A percentile compares a stretch with the other conserved stretches of the same genome.
Evolutionary conservation across 169 alveolate genomes (phyloP).

Genomic region (Eimeria praecox): DNA sequence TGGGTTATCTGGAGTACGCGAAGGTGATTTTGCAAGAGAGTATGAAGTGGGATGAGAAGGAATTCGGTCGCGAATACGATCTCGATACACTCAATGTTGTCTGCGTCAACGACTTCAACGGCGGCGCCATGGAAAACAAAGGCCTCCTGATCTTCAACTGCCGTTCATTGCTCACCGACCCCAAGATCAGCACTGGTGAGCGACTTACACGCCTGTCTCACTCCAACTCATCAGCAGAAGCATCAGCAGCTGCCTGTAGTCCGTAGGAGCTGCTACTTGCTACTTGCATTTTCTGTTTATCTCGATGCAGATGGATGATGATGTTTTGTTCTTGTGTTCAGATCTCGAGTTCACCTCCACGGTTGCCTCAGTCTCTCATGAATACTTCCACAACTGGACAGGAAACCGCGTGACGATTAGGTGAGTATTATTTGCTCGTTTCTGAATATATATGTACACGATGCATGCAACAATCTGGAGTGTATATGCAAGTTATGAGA

Average conservation of each 20-base stretch:
- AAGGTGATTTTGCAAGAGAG: constrained; percentile 90
- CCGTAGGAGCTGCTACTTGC: too few species aligned
- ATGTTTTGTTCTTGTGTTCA: not conserved
- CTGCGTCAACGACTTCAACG: constrained; percentile 93
- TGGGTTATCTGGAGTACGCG: constrained; percentile 90
- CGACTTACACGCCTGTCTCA: not conserved
- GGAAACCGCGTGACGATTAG: constrained; percentile 94
- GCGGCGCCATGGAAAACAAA: constrained; percentile 96
- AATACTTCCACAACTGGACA: constrained; percentile 96
- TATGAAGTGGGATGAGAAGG: constrained; percentile 96
- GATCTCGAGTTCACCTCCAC: constrained; percentile 91
- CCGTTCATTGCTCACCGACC: constrained; percentile 91
- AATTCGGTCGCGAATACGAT: constrained; percentile 94
- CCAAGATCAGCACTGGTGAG: constrained; percentile 88
- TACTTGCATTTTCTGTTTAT: too few species aligned
- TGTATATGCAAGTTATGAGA: too few species aligned
- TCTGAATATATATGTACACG: too few species aligned
- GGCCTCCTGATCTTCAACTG: constrained; percentile 95
- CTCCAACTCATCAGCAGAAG: not conserved
- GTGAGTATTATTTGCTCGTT: not conserved
- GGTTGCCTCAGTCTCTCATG: constrained; percentile 94
- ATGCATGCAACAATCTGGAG: too few species aligned
- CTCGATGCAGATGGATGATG: not conserved
- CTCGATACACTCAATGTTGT: constrained; percentile 92
- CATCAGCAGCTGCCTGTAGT: not conserved